Evolutionary conservation across 1,284 basidiomycete genomes (phyloP).

Genomic region (Chondrostereum purpureum): DNA sequence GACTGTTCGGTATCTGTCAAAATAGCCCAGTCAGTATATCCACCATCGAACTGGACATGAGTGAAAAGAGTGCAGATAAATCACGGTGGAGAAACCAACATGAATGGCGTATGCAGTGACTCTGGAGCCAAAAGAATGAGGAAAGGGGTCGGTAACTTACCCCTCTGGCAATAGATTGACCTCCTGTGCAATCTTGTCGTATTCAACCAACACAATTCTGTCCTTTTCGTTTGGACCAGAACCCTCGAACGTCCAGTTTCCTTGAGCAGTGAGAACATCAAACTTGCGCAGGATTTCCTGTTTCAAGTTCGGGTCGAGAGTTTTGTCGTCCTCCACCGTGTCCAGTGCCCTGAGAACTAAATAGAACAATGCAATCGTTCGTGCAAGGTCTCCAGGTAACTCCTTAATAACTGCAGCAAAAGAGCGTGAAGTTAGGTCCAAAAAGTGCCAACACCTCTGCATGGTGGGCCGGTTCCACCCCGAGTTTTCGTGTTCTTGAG

Average conservation of each 20-base stretch:
- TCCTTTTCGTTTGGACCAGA: slow-evolving; percentile 90
- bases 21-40: neutral
- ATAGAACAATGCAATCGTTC: slow-evolving; percentile 93
- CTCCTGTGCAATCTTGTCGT: slow-evolving; percentile 81
- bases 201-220: slow-evolving; percentile 81
- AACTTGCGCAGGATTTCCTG: slow-evolving; percentile 83
- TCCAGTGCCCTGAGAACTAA: slow-evolving; percentile 90
- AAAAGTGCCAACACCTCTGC: slow-evolving; percentile 86
- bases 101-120: too few species aligned
- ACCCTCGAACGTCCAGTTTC: slow-evolving; percentile 86
- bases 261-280: slow-evolving; percentile 74
- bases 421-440: slow-evolving; percentile 86
- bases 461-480: slow-evolving; percentile 83
- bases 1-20: slow-evolving; percentile 54
- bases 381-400: slow-evolving; percentile 89
- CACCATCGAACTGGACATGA: too few species aligned
- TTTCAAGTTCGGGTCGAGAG: slow-evolving; percentile 81
- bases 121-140: slow-evolving; percentile 4
- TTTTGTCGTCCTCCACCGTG: slow-evolving; percentile 99
- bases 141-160: slow-evolving; percentile 38
- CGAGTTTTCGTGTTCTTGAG: slow-evolving; percentile 56
- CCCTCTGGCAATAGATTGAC: slow-evolving; percentile 60
- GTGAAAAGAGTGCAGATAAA: too few species aligned
- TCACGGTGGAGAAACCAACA: too few species aligned
- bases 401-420: slow-evolving; percentile 96